phyloP scores from a whole-genome alignment of 2,329 filamentous ascomycete genomes.

The Aureobasidium lini region DNA sequence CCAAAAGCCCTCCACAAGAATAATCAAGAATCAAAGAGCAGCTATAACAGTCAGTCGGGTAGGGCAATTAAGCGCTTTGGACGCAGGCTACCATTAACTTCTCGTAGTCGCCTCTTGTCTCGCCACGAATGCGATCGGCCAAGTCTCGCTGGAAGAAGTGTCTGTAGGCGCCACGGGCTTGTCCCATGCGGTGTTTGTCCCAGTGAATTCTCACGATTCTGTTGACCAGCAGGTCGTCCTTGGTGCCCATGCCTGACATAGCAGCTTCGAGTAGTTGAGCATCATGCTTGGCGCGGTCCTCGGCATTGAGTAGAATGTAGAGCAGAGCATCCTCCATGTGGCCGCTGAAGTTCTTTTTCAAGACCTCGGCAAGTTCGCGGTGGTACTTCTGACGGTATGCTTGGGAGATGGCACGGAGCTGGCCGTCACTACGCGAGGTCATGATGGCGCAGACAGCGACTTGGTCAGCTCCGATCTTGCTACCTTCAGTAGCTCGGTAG shows the following conservation, averaged over 20 bases:
- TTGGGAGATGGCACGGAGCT: conserved; percentile 73
- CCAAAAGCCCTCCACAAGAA: background rate
- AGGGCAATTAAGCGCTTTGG: conserved; percentile 12
- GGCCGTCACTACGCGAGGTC: conserved; percentile 66
- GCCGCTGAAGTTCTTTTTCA: conserved; percentile 77
- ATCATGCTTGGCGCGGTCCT: conserved; percentile 77
- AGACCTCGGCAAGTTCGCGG: conserved; percentile 60
- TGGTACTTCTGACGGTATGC: conserved; percentile 69
- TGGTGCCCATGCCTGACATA: conserved; percentile 83
- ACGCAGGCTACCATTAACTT: conserved; percentile 59
- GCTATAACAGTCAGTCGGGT: background rate
- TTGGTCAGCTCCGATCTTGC: conserved; percentile 64
- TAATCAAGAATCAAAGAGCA: conserved; percentile 6
- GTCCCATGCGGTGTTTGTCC: conserved; percentile 65
- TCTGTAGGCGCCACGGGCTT: conserved; percentile 71
- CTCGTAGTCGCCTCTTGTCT: conserved; percentile 81
- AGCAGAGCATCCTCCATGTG: conserved; percentile 85
- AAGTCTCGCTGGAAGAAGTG: conserved; percentile 63
- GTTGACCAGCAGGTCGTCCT: conserved; percentile 69
- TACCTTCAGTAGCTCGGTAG: conserved; percentile 68
- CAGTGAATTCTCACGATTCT: conserved; percentile 78
- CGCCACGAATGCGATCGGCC: conserved; percentile 62
- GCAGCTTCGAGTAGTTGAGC: conserved; percentile 74
- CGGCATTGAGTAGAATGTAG: conserved; percentile 67
- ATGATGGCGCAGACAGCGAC: conserved; percentile 73